These are phyloP conservation scores for Pseudopithomyces maydicus DNA, from an alignment of 2,329 filamentous ascomycete species.

Conservation along the genomic window DNA sequence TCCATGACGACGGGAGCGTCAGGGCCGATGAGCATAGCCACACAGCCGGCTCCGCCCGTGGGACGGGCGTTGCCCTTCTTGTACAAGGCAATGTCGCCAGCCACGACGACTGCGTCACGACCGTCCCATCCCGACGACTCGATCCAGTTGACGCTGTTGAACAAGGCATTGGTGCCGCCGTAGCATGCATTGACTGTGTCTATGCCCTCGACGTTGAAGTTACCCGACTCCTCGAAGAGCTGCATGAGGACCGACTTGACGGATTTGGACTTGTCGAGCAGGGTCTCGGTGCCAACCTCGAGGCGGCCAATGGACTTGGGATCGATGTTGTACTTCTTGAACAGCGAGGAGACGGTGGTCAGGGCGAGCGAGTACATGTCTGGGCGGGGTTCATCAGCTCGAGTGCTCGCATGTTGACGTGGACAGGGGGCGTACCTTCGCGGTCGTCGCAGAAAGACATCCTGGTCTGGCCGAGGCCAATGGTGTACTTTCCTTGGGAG, in stretches of 20 bases:
- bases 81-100: conserved; percentile 60
- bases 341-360: conserved; percentile 57
- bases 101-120: conserved; percentile 57
- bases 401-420: background rate
- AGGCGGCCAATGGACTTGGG: conserved; percentile 57
- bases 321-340: conserved; percentile 59
- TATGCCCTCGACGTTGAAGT: conserved; percentile 59
- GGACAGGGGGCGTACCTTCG: conserved; percentile 48
- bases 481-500: conserved; percentile 58
- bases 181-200: conserved; percentile 62
- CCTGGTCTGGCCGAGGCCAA: conserved; percentile 60
- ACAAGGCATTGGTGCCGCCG: conserved; percentile 59
- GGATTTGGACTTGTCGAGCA: conserved; percentile 62
- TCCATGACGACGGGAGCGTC: conserved; percentile 57
- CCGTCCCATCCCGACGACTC: conserved; percentile 61
- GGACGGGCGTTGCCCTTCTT: conserved; percentile 60
- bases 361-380: conserved; percentile 61
- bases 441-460: conserved; percentile 62
- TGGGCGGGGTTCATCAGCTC: conserved; percentile 30
- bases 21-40: conserved; percentile 59
- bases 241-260: conserved; percentile 61
- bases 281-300: conserved; percentile 60
- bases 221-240: conserved; percentile 56
- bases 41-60: conserved; percentile 58
- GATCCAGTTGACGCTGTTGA: conserved; percentile 60